Base-by-base conservation (phyloP, 176 grass and related monocot species). In the Stipa capillata region DNA sequence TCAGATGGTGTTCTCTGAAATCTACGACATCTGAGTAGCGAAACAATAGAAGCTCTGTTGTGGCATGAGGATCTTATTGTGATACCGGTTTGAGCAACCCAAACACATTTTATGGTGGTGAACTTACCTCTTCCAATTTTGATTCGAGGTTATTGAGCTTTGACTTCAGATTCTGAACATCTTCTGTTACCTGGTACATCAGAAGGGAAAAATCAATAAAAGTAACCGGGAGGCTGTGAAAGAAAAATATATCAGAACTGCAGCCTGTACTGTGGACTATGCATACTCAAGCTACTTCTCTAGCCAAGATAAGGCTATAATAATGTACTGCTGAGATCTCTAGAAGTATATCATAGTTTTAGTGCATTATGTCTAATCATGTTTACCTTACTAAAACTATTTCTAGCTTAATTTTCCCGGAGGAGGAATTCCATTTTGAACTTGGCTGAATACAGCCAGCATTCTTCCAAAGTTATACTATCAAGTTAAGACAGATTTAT, bases 61-160 rank as follows among this genome's bases (percentile, higher is more conserved):
- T 39, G 69, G 51, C 49, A 36, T 51, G 28, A 85, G 44, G 35
- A 79, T 67, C 3, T 66, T 15, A 63, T 43, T 18, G 5, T 50
- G 33, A 36, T 28, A 76, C 28, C 69, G 80, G 61, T 69, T 81
- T 14, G 28, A 72, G 58, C 35, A 27, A 58, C 73, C 27, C 11
- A 72, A 77, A 81, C 67, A 72, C 34, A 68, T 45, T 52, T 39
- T 74, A 76, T 64, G 65, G 27, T 28, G 23, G 70, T 64, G 41
- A 63, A 80, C 84, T 89, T 77, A 99, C 97, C 86, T 93, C 88
- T 51, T 89, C 86, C 85, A 99, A 88, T 86, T 99, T 99, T 20
- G 62, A 80, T 89, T 96, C 90, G 34, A 99, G 90, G 85, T 50
- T 78, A 21, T 83, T 89, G 66, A 99, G 78, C 82, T 99, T 93